phyloP scores from a whole-genome alignment of 1,284 basidiomycete genomes.

The Cerrena zonata region DNA sequence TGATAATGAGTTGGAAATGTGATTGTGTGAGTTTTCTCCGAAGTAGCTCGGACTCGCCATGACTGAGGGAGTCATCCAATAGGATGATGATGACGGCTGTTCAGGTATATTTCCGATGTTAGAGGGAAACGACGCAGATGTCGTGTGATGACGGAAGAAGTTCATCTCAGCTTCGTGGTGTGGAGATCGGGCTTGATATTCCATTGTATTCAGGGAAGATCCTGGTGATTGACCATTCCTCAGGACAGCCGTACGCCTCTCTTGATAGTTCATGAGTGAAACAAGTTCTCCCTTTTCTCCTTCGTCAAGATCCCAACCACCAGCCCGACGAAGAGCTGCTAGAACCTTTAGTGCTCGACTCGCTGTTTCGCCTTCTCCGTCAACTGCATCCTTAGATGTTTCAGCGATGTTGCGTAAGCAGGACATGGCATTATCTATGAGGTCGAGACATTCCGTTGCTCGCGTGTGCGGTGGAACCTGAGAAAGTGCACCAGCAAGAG shows the following conservation, averaged over 20 bases:
- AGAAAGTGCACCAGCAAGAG: constrained; percentile 23
- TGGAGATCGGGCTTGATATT: background rate
- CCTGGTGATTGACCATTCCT: background rate
- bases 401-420: constrained; percentile 17
- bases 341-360: constrained; percentile 18
- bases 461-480: constrained; percentile 24
- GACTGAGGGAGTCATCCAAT: background rate
- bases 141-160: background rate
- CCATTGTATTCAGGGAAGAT: no score
- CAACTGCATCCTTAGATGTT: constrained; percentile 6
- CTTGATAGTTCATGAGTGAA: constrained; percentile 5
- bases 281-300: constrained; percentile 11
- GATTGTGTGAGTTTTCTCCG: background rate
- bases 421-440: constrained; percentile 19
- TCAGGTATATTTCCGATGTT: background rate
- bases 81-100: background rate
- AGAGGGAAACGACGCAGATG: background rate
- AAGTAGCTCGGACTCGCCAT: background rate
- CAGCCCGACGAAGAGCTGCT: constrained; percentile 19
- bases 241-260: background rate
- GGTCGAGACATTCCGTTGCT: constrained; percentile 19
- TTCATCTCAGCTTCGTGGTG: background rate
- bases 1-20: background rate
- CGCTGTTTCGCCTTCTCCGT: constrained; percentile 22
- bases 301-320: constrained; percentile 17